Evolutionary conservation across 1,284 basidiomycete species (phyloP), one percentile per base, ranked within the genome.

Genomic region (Microbotryum silenes-acaulis): DNA sequence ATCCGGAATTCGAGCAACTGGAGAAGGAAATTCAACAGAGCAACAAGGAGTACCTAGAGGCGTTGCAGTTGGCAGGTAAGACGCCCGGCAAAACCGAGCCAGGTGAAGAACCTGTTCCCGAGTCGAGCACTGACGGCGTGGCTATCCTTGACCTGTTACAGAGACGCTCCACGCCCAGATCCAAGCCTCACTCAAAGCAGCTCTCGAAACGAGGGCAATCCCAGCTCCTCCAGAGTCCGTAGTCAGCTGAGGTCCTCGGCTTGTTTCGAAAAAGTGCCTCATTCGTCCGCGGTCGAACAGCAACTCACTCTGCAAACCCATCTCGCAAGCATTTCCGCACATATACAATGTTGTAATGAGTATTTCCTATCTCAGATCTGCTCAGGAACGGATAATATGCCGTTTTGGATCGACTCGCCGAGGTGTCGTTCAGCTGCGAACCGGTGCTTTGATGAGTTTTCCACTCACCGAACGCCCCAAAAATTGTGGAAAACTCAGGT

Each of bases 31-130:
- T 89, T 83, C 77, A 78, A 18, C 69, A 75, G 8, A 86, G 83
- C 0, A 90, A 91, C 69, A 80, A 79, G 47, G 87, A 89, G 59
- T 91, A 91, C 67, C 73, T 80, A 10, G 76, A 77, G 31, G 87
- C 86, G 2, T 81, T 90, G 5, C 78, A 82, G 66, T 82, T 86
- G 66, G 84, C 88, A 1, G 87, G 88, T 89, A 52, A 56, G 72
- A 10, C 9, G 16, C 16, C 37, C 37, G 37, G 16, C 16, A 10
- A 31, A 10, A 4, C 16, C 12, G 37, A 42, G n/a, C 25, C 12
- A 23, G 8, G 6, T 1, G 20, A 23, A 23, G n/a, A 21, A 50
- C 2, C 48, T 50, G 48, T 9, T 16, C 14, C 2, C 27, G 18
- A 50, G 29, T 50, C 14, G 23, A 14, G 21, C 33, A n/a, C 31